Evolutionary conservation across 805 yeast species (phyloP), one percentile per base, ranked within the genome.

Genomic region (Clavispora phyllophila): DNA sequence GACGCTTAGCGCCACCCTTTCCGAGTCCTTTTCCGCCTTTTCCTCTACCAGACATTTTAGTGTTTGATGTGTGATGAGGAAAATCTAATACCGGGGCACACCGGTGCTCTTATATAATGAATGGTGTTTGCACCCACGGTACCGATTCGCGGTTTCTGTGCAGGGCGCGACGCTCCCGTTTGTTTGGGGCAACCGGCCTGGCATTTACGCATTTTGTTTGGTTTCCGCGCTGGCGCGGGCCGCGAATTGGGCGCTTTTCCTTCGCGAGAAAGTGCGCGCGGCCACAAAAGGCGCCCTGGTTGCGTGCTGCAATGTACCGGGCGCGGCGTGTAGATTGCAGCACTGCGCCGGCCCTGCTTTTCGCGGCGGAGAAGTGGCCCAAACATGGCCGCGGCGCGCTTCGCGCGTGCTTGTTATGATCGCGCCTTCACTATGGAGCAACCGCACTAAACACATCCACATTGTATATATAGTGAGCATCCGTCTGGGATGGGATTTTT

Each of bases 11-110:
- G 79, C 99, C 99, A 78, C 97, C 98, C 79, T 93, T 93, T 68
- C 99, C 99, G 64, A 93, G 82, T 78, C 99, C 99, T 87, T 93
- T 93, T 69, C 98, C 99, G 70, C 98, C 98, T 88, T 93, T 91
- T 68, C 99, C 99, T 82, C 97, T 90, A 73, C 98, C 96, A 71
- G 96, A 88, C 96, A 89, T 89, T 20, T 28, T 22, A 22, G 28
- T 24, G 28, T 17, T 12, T 35, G 31, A 25, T 27, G 14, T 14
- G 27, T 35, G 33, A 15, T 29, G 33, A 27, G 13, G n/a, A 12
- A 27, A n/a, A 25, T 9, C 6, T 9, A 9, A 9, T 6, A 15
- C 33, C 20, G n/a, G n/a, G 33, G 33, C 33, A 13, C 6, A 29
- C 33, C 20, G 5, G 20, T 13, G 5, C 33, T 29, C 33, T 29